Evolutionary conservation across 257 asterid genomes (phyloP).

Genomic region (Fraxinus pennsylvanica): DNA sequence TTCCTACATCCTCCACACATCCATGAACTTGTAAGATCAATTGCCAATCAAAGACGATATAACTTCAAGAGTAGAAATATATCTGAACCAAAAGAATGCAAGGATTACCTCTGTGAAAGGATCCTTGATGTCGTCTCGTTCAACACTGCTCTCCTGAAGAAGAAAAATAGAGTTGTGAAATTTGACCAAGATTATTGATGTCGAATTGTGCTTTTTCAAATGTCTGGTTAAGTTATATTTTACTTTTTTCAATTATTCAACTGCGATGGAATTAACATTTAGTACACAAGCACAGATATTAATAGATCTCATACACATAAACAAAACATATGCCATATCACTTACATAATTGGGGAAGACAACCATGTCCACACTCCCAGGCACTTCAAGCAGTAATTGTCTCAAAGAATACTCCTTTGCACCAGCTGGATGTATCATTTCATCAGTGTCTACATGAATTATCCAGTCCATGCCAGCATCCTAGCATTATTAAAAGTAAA

Average conservation of each 20-base stretch:
- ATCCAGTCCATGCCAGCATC: constrained; percentile 65
- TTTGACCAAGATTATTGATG: constrained; percentile 1
- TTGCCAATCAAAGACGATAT: background rate
- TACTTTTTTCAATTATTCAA: background rate
- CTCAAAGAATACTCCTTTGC: constrained; percentile 40
- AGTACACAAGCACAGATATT: background rate
- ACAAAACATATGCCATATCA: background rate
- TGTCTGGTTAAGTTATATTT: background rate
- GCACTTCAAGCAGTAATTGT: constrained; percentile 38
- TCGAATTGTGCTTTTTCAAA: background rate
- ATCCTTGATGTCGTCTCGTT: constrained; percentile 46
- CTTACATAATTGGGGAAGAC: constrained; percentile 53
- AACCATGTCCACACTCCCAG: constrained; percentile 40
- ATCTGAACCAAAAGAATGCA: background rate
- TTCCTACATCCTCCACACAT: background rate
- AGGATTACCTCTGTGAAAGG: constrained; percentile 53
- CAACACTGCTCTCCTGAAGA: constrained; percentile 53
- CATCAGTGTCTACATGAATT: constrained; percentile 58
- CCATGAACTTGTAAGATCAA: background rate
- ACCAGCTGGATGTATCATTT: constrained; percentile 54
- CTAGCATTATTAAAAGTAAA: constrained; percentile 17
- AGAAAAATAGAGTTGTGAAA: background rate
- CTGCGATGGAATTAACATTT: background rate
- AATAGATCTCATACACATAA: background rate
- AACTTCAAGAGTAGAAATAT: background rate